Base-by-base conservation (phyloP, 352 stramenopile genomes). In the Globisporangium lucens region DNA sequence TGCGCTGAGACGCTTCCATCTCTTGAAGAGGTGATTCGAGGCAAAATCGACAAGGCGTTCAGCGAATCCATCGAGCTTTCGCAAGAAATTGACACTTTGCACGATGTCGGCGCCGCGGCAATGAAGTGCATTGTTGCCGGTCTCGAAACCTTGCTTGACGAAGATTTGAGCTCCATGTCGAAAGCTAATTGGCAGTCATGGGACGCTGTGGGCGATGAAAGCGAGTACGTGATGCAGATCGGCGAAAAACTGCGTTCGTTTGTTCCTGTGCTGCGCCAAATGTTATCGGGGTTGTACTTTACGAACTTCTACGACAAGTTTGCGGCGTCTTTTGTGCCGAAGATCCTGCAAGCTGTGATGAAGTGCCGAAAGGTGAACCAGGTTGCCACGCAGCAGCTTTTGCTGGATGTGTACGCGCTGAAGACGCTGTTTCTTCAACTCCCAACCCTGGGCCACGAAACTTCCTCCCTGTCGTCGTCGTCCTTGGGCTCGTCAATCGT, bases 221-320 rank as follows among this genome's bases (percentile, higher is more conserved):
- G 89, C 62, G 75, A 81, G 38, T 99, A 99, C 75, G 95, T 99
- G 24, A 90, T 86, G 5, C 78, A 89, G 56, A 98, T 99, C 61
- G 87, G 96, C 51, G 86, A 97, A 20, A 97, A 97, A 65, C 82
- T 99, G 41, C 82, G 93, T 41, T 75, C 81, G 13, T 98, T 98
- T 68, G 87, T 99, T n/a, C 90, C 93, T 0, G 82, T 90, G 49
- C 75, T 98, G 24, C 87, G 93, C 30, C 83, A 92, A 64, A 89
- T 98, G 74, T 85, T 99, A 29, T 93, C 84, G 12, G 75, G 74
- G 3, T 77, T 97, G 15, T 99, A 99, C 77, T 99, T 98, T 76
- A 95, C 95, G 49, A 99, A 95, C 73, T 99, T 99, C 77, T 99
- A 97, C 77, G 97, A 99, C 82, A 99, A 99, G 69, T 99, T 99